Evolutionary conservation across 805 yeast genomes (phyloP).

Genomic region (Zygosaccharomyces lentus): DNA sequence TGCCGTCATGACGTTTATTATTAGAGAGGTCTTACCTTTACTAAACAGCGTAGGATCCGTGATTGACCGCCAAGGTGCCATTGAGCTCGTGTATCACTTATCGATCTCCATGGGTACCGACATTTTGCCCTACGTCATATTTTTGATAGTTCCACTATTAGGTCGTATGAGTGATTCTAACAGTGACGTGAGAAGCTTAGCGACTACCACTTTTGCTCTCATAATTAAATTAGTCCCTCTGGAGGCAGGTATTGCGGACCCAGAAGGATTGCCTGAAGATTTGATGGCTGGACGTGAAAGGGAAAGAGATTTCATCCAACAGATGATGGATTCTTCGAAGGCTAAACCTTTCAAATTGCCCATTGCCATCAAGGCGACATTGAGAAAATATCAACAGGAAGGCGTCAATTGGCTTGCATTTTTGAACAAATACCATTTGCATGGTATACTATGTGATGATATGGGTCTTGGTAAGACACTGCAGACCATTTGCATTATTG

Average conservation of each 20-base stretch:
- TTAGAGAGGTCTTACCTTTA: conserved; percentile 74
- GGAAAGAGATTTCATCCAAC: conserved; percentile 90
- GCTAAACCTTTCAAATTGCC: conserved; percentile 86
- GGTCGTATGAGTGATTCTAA: conserved; percentile 98
- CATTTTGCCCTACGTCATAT: conserved; percentile 90
- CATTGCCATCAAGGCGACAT: conserved; percentile 84
- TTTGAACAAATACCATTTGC: conserved; percentile 87
- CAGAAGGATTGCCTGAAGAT: conserved; percentile 81
- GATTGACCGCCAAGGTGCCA: conserved; percentile 84
- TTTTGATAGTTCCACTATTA: conserved; percentile 89
- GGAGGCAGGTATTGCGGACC: conserved; percentile 96
- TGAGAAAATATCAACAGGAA: conserved; percentile 94
- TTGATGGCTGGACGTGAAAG: conserved; percentile 83
- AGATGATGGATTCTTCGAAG: conserved; percentile 96
- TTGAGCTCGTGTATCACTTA: conserved; percentile 84
- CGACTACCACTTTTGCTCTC: conserved; percentile 95
- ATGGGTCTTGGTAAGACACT: conserved; percentile 98
- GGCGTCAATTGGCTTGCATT: conserved; percentile 98
- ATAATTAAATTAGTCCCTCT: conserved; percentile 92
- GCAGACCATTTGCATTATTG: conserved; percentile 94
- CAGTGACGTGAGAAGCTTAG: conserved; percentile 77
- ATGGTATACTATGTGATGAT: conserved; percentile 97
- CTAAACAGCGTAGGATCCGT: conserved; percentile 68
- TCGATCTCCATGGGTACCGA: conserved; percentile 80
- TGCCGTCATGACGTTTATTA: conserved; percentile 69